These are phyloP conservation scores for Apiospora saccharicola DNA, from an alignment of 2,329 filamentous ascomycete species.

Conservation along the genomic window DNA sequence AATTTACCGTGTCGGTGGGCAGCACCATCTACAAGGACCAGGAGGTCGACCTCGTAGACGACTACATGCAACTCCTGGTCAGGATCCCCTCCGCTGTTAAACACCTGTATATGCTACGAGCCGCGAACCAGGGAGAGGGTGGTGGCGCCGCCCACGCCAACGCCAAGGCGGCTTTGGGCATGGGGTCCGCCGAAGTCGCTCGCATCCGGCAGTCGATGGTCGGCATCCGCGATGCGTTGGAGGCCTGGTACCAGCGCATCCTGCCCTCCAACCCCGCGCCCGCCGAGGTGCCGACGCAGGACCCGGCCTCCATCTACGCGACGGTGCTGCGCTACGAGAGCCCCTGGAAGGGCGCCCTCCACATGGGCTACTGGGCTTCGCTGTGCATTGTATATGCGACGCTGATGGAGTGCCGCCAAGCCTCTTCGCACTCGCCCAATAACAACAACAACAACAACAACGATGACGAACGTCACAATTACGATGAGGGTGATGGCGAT, in stretches of 20 bases:
- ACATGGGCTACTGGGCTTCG: constrained; percentile 48
- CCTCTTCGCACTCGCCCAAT: not conserved
- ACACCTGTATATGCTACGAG: constrained; percentile 43
- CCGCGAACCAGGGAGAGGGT: constrained; percentile 36
- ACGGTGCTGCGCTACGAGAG: constrained; percentile 43
- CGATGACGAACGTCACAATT: too few species aligned
- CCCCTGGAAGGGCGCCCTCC: constrained; percentile 45
- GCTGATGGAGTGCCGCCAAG: constrained; percentile 43
- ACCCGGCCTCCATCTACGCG: constrained; percentile 43
- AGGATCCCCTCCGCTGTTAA: constrained; percentile 45
- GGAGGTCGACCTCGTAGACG: constrained; percentile 41
- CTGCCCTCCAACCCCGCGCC: constrained; percentile 36
- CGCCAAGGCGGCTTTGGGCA: constrained; percentile 36
- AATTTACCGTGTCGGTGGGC: constrained; percentile 32
- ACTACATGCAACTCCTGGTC: constrained; percentile 45
- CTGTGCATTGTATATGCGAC: constrained; percentile 50
- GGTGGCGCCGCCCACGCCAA: constrained; percentile 37
- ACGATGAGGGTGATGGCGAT: not conserved
- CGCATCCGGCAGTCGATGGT: constrained; percentile 40
- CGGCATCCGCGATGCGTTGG: constrained; percentile 41
- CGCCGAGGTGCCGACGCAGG: constrained; percentile 39
- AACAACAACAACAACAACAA: too few species aligned
- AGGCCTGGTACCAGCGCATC: constrained; percentile 43
- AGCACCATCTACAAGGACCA: constrained; percentile 32
- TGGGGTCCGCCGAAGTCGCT: constrained; percentile 37